Percentiles rank a stretch among this genome's conserved stretches.
These are phyloP conservation scores for Tricholoma furcatifolium DNA, from an alignment of 768 basidiomycete genomes.

Conservation along the genomic window DNA sequence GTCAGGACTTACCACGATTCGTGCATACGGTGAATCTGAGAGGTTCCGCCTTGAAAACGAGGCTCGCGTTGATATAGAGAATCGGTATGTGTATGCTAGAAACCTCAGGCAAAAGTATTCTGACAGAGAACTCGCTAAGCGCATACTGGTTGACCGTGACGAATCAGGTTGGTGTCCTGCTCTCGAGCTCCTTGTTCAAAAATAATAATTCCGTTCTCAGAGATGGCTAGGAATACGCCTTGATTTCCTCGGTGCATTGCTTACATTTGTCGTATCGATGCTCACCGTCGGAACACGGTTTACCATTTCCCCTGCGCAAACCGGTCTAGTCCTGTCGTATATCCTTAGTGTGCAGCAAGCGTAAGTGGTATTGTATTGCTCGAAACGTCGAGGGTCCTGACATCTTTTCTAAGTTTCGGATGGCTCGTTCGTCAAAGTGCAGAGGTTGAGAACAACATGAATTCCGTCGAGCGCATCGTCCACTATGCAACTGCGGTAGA, in stretches of 20 bases:
- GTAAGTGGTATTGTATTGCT: slow-evolving; percentile 20
- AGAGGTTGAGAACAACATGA: slow-evolving; percentile 94
- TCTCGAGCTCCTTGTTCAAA: not conserved
- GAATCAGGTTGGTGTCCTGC: slow-evolving; percentile 57
- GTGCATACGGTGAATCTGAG: slow-evolving; percentile 78
- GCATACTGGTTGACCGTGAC: slow-evolving; percentile 87
- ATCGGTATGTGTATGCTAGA: slow-evolving; percentile 45
- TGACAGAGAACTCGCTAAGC: slow-evolving; percentile 26
- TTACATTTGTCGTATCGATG: slow-evolving; percentile 79
- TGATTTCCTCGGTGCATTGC: slow-evolving; percentile 73
- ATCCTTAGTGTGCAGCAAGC: slow-evolving; percentile 78
- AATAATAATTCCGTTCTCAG: slow-evolving; percentile 29
- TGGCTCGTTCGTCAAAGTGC: slow-evolving; percentile 78
- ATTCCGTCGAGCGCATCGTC: slow-evolving; percentile 82
- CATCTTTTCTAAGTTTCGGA: slow-evolving; percentile 47
- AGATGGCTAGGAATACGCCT: slow-evolving; percentile 88
- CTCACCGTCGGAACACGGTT: slow-evolving; percentile 74
- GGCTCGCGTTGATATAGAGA: slow-evolving; percentile 78
- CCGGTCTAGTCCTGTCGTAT: slow-evolving; percentile 75
- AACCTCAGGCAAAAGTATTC: not conserved
- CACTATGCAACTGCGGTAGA: slow-evolving; percentile 81
- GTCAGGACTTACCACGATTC: slow-evolving; percentile 82
- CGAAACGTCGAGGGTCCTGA: slow-evolving; percentile 7
- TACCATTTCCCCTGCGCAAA: slow-evolving; percentile 76
- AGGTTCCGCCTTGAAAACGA: slow-evolving; percentile 79